Evolutionary conservation across 2,329 filamentous ascomycete genomes (phyloP).

Genomic region (Epichloe baconii): DNA sequence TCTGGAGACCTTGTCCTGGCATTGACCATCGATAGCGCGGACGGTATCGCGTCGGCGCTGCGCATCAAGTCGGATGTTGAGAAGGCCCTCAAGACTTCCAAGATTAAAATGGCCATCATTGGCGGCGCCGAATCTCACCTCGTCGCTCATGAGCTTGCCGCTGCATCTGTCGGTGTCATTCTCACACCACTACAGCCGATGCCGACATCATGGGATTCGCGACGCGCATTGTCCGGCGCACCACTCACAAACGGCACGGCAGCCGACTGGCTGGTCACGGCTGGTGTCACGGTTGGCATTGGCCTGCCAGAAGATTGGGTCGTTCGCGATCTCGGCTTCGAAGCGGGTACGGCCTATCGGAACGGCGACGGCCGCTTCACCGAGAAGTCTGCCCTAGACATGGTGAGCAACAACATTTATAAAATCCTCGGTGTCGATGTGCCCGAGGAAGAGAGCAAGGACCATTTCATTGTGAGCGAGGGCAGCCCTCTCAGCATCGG

Average conservation of each 20-base stretch:
- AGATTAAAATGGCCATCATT: slow-evolving; percentile 41
- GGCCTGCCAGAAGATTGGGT: slow-evolving; percentile 50
- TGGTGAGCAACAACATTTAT: slow-evolving; percentile 45
- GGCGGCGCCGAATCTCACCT: slow-evolving; percentile 52
- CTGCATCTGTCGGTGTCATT: slow-evolving; percentile 43
- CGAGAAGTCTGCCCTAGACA: slow-evolving; percentile 40
- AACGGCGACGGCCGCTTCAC: slow-evolving; percentile 42
- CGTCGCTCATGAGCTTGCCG: slow-evolving; percentile 43
- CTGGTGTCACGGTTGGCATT: slow-evolving; percentile 45
- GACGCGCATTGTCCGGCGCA: slow-evolving; percentile 48
- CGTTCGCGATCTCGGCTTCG: slow-evolving; percentile 43
- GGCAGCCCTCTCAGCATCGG: slow-evolving; percentile 49
- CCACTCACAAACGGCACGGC: slow-evolving; percentile 53
- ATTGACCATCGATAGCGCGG: slow-evolving; percentile 48
- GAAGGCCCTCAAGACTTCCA: slow-evolving; percentile 17
- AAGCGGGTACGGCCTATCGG: slow-evolving; percentile 45
- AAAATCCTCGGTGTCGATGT: slow-evolving; percentile 39
- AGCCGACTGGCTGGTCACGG: slow-evolving; percentile 42
- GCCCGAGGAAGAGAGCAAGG: slow-evolving; percentile 12
- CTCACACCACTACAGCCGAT: slow-evolving; percentile 46
- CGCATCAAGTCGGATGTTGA: slow-evolving; percentile 46
- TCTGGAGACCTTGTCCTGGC: slow-evolving; percentile 40
- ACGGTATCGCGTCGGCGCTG: slow-evolving; percentile 47
- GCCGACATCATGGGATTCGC: slow-evolving; percentile 44
- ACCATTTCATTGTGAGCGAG: slow-evolving; percentile 50